Conservation (phyloP, 176 grass and related monocot species). For the Microstegium vimineum region DNA sequence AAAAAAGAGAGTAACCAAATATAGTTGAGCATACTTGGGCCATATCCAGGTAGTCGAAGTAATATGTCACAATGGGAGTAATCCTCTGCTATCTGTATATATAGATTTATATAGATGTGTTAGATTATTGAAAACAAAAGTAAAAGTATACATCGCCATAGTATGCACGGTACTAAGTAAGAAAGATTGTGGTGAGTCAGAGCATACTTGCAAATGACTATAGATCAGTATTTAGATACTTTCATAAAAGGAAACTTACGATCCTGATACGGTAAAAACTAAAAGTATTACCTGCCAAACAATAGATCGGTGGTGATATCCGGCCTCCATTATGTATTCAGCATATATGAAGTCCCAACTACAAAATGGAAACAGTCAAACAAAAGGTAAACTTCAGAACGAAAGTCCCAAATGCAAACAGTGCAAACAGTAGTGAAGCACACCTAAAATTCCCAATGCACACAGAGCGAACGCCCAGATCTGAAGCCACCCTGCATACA, state of each 20-base stretch:
- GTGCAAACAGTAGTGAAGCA: neutral
- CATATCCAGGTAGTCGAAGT: constrained; percentile 89
- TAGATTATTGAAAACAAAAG: neutral
- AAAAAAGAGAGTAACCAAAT: neutral
- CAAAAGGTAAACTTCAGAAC: neutral
- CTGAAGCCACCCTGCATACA: constrained; percentile 72
- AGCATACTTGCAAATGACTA: neutral
- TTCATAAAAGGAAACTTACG: neutral
- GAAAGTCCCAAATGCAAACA: neutral
- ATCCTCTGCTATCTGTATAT: constrained; percentile 86
- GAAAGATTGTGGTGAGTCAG: neutral
- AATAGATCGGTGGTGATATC: constrained; percentile 73
- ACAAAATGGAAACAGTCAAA: constrained; percentile 28
- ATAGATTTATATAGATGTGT: neutral
- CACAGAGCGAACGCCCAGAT: constrained; percentile 53
- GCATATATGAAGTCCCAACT: constrained; percentile 98
- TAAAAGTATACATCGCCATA: neutral
- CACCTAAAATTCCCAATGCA: constrained; percentile 94
- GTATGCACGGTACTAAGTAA: neutral
- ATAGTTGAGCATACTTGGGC: constrained; percentile 68
- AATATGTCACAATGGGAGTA: constrained; percentile 79
- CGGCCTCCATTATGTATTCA: constrained; percentile 77
- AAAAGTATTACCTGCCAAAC: constrained; percentile 71
- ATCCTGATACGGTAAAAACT: neutral
- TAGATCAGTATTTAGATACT: neutral